These are phyloP conservation scores for Waltiozyma solani DNA, from an alignment of 1,139 yeast genomes.

Conservation along the genomic window DNA sequence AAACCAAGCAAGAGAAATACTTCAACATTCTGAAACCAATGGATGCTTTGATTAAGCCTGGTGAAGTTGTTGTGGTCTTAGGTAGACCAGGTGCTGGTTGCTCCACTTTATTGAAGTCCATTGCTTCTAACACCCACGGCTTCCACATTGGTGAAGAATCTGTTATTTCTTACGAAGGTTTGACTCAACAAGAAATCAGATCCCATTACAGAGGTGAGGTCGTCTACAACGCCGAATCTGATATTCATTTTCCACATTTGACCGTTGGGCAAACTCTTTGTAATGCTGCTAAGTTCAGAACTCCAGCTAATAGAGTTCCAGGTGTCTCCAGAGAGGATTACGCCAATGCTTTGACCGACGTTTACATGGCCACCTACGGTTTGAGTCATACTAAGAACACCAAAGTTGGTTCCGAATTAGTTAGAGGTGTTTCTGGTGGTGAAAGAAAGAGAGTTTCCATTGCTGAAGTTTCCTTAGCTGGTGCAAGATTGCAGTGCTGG, in stretches of 20 bases:
- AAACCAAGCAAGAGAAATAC: conserved; percentile 19
- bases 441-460: conserved; percentile 76
- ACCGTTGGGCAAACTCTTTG: conserved; percentile 63
- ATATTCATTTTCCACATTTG: conserved; percentile 62
- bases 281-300: conserved; percentile 54
- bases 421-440: conserved; percentile 80
- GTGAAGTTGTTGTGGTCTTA: conserved; percentile 65
- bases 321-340: conserved; percentile 48
- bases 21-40: conserved; percentile 52
- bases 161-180: conserved; percentile 37
- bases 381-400: conserved; percentile 58
- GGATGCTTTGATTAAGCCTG: conserved; percentile 61
- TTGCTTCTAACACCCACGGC: conserved; percentile 65
- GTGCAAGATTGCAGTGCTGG: conserved; percentile 60
- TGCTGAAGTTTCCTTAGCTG: conserved; percentile 55
- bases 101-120: conserved; percentile 63
- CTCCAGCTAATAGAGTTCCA: conserved; percentile 55
- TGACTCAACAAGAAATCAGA: conserved; percentile 36
- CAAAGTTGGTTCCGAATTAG: conserved; percentile 55
- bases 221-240: conserved; percentile 63
- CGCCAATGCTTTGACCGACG: conserved; percentile 54
- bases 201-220: conserved; percentile 58
- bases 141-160: conserved; percentile 48
- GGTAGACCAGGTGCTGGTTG: conserved; percentile 88
- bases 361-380: conserved; percentile 67